These are phyloP conservation scores for Conidiobolus incongruus DNA, from an alignment of 371 early-diverging fungal species.

Conservation along the genomic window DNA sequence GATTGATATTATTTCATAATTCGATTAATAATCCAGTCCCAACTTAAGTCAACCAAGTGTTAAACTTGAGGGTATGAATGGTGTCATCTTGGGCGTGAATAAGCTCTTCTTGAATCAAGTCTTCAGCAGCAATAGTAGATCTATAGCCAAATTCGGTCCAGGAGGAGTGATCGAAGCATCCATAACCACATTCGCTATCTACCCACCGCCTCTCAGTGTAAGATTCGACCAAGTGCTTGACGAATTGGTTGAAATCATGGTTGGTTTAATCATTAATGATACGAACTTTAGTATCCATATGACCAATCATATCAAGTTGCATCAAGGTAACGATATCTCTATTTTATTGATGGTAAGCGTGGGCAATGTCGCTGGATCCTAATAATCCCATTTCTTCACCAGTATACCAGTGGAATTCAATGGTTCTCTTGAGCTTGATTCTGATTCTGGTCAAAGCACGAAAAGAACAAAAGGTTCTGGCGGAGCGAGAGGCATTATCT, in stretches of 20 bases:
- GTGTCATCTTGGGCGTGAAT: slow-evolving; percentile 56
- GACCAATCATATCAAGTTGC: slow-evolving; percentile 70
- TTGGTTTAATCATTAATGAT: slow-evolving; percentile 69
- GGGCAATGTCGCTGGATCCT: slow-evolving; percentile 73
- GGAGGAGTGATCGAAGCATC: slow-evolving; percentile 68
- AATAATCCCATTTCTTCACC: slow-evolving; percentile 74
- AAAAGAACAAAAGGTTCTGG: slow-evolving; percentile 66
- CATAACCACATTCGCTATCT: slow-evolving; percentile 8
- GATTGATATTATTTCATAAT: no score
- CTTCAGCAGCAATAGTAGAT: slow-evolving; percentile 67
- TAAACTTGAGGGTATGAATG: slow-evolving; percentile 44
- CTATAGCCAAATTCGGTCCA: slow-evolving; percentile 71
- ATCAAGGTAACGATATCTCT: slow-evolving; percentile 46
- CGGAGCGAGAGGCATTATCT: slow-evolving; percentile 78
- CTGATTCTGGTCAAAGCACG: slow-evolving; percentile 35
- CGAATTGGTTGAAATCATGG: slow-evolving; percentile 30
- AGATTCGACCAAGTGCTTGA: neutral
- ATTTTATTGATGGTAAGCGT: slow-evolving; percentile 25
- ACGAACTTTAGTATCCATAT: slow-evolving; percentile 41
- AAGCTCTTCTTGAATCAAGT: slow-evolving; percentile 12
- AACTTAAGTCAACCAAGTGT: no score
- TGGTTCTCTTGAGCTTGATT: slow-evolving; percentile 51
- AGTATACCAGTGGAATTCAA: no score
- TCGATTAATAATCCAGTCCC: no score
- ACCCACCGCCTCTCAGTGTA: neutral